These are phyloP conservation scores for Alectoria sarmentosa DNA, from an alignment of 495 filamentous ascomycete species.

Conservation along the genomic window DNA sequence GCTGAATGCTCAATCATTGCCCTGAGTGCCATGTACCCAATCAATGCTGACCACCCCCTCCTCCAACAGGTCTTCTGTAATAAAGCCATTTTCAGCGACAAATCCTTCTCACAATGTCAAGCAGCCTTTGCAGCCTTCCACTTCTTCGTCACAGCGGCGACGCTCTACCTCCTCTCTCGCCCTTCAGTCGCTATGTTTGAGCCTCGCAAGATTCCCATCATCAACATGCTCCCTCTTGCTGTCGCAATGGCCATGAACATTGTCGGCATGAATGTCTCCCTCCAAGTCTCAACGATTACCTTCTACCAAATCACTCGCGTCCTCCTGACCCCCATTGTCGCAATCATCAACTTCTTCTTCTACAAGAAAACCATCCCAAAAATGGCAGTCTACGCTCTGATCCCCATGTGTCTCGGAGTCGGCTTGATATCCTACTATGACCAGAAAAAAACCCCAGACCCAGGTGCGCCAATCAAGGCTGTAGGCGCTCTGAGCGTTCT, in stretches of 20 bases:
- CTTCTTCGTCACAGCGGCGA: conserved; percentile 62
- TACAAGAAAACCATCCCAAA: conserved; percentile 53
- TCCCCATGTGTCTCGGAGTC: conserved; percentile 62
- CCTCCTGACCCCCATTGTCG: conserved; percentile 62
- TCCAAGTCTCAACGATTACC: conserved; percentile 64
- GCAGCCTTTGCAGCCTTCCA: conserved; percentile 66
- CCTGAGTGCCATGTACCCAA: background rate
- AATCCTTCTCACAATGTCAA: conserved; percentile 57
- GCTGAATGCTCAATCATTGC: background rate
- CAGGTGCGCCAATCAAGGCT: conserved; percentile 37
- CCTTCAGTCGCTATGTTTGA: conserved; percentile 55
- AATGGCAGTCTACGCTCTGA: conserved; percentile 37
- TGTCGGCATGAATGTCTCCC: conserved; percentile 65
- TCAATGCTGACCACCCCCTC: conserved; percentile 7
- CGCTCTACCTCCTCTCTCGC: conserved; percentile 57
- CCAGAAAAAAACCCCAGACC: conserved; percentile 44
- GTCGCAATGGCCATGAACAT: conserved; percentile 61
- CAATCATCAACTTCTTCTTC: conserved; percentile 57
- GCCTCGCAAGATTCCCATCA: conserved; percentile 46
- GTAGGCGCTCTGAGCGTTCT: conserved; percentile 52
- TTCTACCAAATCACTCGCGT: conserved; percentile 72
- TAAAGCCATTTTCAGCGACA: conserved; percentile 65
- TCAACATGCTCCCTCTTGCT: conserved; percentile 57
- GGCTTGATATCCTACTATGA: conserved; percentile 68
- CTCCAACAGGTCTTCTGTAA: conserved; percentile 61